Evolutionary conservation across 345 rosid species (phyloP), one percentile per base, ranked within the genome.

Genomic region (Camelina laxa): DNA sequence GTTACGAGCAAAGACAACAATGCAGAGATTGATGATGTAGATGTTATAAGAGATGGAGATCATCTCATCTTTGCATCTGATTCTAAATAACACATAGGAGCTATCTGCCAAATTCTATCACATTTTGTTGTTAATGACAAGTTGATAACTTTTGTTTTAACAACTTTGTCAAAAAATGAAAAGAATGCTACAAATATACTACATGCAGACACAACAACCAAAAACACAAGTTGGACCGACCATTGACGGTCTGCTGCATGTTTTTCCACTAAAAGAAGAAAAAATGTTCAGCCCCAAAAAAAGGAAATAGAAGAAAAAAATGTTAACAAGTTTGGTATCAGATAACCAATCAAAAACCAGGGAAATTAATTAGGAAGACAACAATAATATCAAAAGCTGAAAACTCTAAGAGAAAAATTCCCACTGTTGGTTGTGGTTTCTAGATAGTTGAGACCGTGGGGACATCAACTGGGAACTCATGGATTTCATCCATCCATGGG

Each of bases 11-110:
- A 83, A 75, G 87, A 79, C 1, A 63, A 86, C 61, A 70, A 85
- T n/a, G 93, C 96, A 17, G 96, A 84, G 72, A 85, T 95, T 41
- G 98, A 90, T 17, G 84, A 83, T 58, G 74, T 91, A 20, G 89
- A 80, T 27, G 89, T 90, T 31, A 82, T 92, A 13, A 84, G 93
- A 84, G 98, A 94, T 33, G 96, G 91, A 2, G 97, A 95, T 72
- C 91, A 84, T 85, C 91, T 95, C 21, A 44, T 86, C 60, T 87
- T 90, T 73, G 80, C 72, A n/a, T 10, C 45, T 56, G 47, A 77
- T 48, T 65, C 60, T 27, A 56, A 50, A 51, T n/a, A 17, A 64
- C 0, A 7, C 61, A 39, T 77, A 56, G 13, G 24, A 30, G 15
- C 20, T 49, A 57, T 16, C 22, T 19, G 54, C 5, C 39, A 44